A percentile compares a stretch with the other conserved stretches of the same genome.
phyloP scores from a whole-genome alignment of 2,329 filamentous ascomycete genomes.

The Periconia digitata region DNA sequence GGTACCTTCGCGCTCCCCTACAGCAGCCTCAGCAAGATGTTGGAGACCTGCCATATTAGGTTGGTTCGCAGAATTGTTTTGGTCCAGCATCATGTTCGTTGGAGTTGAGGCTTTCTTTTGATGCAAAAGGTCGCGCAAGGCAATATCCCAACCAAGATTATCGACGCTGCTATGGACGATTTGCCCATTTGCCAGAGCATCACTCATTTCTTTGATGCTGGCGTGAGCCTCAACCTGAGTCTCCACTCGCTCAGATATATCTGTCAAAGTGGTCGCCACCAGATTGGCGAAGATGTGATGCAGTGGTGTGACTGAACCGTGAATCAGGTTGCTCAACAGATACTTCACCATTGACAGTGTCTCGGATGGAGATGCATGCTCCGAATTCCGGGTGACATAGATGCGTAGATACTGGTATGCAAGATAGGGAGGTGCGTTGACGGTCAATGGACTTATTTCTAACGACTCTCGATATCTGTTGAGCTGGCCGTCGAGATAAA shows the following conservation, averaged over 20 bases:
- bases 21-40: conserved; percentile 42
- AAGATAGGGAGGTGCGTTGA: conserved; percentile 35
- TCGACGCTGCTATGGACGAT: conserved; percentile 35
- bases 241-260: conserved; percentile 38
- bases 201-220: conserved; percentile 40
- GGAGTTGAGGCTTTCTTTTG: conserved; percentile 31
- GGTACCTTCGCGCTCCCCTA: conserved; percentile 37
- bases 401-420: conserved; percentile 40
- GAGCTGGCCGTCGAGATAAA: conserved; percentile 34
- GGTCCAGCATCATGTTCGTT: conserved; percentile 21
- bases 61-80: conserved; percentile 25
- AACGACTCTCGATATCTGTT: conserved; percentile 36
- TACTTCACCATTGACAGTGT: conserved; percentile 30
- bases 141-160: conserved; percentile 37
- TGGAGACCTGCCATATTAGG: conserved; percentile 43
- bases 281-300: conserved; percentile 41
- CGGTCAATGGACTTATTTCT: conserved; percentile 28
- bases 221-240: conserved; percentile 39
- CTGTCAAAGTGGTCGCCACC: conserved; percentile 37
- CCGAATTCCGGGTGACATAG: conserved; percentile 32
- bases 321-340: conserved; percentile 29
- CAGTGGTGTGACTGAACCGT: conserved; percentile 32
- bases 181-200: conserved; percentile 33
- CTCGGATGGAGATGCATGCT: conserved; percentile 27
- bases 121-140: conserved; percentile 34